Base-by-base conservation (phyloP, 2,329 filamentous ascomycete species). In the Talaromyces verruculosus region DNA sequence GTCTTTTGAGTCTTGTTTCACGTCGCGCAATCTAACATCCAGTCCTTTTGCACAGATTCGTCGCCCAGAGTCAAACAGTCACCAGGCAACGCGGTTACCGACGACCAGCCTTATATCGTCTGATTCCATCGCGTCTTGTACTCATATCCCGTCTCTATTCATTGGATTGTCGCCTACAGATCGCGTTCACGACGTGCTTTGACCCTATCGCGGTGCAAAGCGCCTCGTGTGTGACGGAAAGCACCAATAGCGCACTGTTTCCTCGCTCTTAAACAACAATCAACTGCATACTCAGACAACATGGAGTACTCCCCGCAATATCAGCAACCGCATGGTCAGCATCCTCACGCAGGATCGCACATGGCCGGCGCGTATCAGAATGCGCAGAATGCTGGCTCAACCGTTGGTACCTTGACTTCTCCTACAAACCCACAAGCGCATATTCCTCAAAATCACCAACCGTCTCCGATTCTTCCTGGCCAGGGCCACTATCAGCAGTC, bases 221-320 rank as follows among this genome's bases (percentile, higher is more conserved):
- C 39, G 43, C 64, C 22, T 41, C 65, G 51, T 61, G 65, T 55
- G 65, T 63, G 61, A 66, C 65, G 25, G 43, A 64, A 60, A 63
- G 65, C 61, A 53, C 64, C 60, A 41, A 51, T 63, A 49, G 57
- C 65, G 61, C 65, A 13, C 5, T 22, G 17, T 51, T 19, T 67
- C 47, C 43, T 47, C 41, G 51, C 53, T 45, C 61, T 37, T 30
- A 63, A 6, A 10, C 17, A 62, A 35, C 39, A 59, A 33, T 19
- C 35, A 63, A 51, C 47, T 28, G n/a, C 47, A 49, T 10, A 33
- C 11, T 39, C 8, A 35, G 13, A 35, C 51, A 58, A 85, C 81
- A 91, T 91, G 89, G 89, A 91, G 81, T 91, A 91, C 83, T 86
- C 87, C 78, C 87, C 89, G 81, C 90, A 91, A 76, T 87, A 89